Base-by-base conservation (phyloP, 2,329 filamentous ascomycete species). In the Pseudopyrenochaeta lycopersici region DNA sequence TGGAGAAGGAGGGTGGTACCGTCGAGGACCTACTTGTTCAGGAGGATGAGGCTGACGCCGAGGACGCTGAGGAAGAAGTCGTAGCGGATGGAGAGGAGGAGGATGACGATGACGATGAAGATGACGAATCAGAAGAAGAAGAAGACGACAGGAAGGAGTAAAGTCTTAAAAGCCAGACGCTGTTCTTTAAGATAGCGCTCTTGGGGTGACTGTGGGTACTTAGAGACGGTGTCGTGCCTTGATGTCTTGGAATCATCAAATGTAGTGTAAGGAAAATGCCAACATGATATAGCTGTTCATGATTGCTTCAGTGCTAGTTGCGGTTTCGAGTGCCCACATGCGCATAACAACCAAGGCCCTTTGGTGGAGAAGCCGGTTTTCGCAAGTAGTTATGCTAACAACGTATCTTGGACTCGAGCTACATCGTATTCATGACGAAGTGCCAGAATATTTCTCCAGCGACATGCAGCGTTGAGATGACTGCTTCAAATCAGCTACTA, bases 1-100 rank as follows among this genome's bases (percentile, higher is more conserved):
- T 97, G 58, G 95, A 98, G 80, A 85, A 84, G 54, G 88, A 92
- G 66, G 90, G 90, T 2, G 82, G 81, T 3, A 74, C 78, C 45
- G 77, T 77, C 30, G 76, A 76, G 36, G 74, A 74, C 49, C 57
- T 69, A 51, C 47, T 67, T 31, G 54, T 70, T 9, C 71, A 63
- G 27, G 73, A 69, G 15, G 68, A 67, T 7, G 73, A 69, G 18
- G 72, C 59, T 5, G 72, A 67, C 32, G 73, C 65, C 15, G 72
- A 64, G 32, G 70, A 63, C 15, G 74, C 67, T 23, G 73, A 69
- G 38, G 71, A 70, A 38, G 71, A 70, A 42, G 72, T 66, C 49
- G 71, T 64, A 27, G 68, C 60, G 4, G 70, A 67, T 10, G 69
- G 56, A 2, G 72, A 71, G 30, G 71, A 67, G 7, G 67, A 66